phyloP scores from a whole-genome alignment of 148 eudicot species.

The Rhododendron mucronatum region DNA sequence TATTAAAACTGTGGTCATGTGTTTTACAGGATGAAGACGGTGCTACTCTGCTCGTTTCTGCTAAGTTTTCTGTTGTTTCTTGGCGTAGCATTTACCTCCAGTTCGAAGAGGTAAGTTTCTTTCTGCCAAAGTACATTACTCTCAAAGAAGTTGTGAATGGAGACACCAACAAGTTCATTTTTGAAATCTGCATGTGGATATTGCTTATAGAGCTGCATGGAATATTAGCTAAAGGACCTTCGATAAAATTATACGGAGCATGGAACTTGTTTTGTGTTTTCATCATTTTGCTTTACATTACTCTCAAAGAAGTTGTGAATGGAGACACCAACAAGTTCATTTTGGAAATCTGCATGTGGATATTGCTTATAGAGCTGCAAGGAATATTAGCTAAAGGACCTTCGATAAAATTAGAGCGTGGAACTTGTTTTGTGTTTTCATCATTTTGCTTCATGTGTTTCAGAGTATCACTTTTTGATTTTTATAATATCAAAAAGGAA shows the following conservation, averaged over 20 bases:
- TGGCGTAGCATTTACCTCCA: constrained; percentile 70
- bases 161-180: background rate
- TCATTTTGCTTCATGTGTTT: background rate
- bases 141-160: background rate
- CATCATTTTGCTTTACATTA: background rate
- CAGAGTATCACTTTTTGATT: background rate
- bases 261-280: background rate
- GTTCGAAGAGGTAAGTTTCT: constrained; percentile 67
- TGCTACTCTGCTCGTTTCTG: constrained; percentile 83
- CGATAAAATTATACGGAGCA: background rate
- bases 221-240: background rate
- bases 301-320: background rate
- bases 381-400: background rate
- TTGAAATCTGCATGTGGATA: background rate
- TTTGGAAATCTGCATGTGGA: background rate
- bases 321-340: background rate
- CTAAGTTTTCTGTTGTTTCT: constrained; percentile 79
- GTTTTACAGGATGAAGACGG: constrained; percentile 80
- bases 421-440: background rate
- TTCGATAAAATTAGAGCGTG: background rate
- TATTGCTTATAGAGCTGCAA: background rate
- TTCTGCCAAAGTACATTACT: background rate
- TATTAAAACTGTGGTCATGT: background rate
- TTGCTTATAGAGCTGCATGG: background rate
- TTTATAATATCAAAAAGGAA: background rate